A percentile compares a stretch with the other conserved stretches of the same genome.
phyloP scores from a whole-genome alignment of 495 filamentous ascomycete species.

The Neurospora sp. region DNA sequence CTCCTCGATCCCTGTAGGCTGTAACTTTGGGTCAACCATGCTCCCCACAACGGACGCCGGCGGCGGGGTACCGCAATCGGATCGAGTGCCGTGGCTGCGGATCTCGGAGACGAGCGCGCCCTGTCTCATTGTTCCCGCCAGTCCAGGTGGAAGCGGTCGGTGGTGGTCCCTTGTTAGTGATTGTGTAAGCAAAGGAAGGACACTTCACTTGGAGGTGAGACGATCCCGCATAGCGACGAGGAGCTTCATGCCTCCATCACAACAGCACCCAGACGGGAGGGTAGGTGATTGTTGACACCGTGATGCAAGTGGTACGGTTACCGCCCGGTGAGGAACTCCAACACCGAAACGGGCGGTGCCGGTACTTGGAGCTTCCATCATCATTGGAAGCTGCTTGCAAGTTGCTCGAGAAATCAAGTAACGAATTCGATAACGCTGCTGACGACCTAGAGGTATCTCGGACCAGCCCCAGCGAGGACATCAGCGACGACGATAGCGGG shows the following conservation, averaged over 20 bases:
- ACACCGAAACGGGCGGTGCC: neutral
- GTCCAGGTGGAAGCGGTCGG: neutral
- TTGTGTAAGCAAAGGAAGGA: neutral
- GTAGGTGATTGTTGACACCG: neutral
- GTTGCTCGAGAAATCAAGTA: neutral
- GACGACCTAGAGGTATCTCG: neutral
- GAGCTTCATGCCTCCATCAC: neutral
- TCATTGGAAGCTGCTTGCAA: neutral
- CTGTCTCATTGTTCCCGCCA: neutral
- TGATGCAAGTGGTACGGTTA: neutral
- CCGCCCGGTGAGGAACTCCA: neutral
- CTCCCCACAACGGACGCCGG: conserved; percentile 9
- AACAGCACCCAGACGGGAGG: neutral
- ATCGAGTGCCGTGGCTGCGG: conserved; percentile 13
- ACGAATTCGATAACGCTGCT: neutral
- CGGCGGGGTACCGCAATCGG: conserved; percentile 18
- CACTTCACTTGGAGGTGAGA: neutral
- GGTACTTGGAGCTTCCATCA: neutral
- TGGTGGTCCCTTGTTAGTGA: neutral
- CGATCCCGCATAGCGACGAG: neutral
- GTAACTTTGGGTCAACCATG: neutral
- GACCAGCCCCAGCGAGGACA: neutral
- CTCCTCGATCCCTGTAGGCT: neutral
- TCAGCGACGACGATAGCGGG: neutral
- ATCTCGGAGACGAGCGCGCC: conserved; percentile 3